Evolutionary conservation across 371 early-diverging fungal species (phyloP).

Genomic region (Sporodiniella umbellata): DNA sequence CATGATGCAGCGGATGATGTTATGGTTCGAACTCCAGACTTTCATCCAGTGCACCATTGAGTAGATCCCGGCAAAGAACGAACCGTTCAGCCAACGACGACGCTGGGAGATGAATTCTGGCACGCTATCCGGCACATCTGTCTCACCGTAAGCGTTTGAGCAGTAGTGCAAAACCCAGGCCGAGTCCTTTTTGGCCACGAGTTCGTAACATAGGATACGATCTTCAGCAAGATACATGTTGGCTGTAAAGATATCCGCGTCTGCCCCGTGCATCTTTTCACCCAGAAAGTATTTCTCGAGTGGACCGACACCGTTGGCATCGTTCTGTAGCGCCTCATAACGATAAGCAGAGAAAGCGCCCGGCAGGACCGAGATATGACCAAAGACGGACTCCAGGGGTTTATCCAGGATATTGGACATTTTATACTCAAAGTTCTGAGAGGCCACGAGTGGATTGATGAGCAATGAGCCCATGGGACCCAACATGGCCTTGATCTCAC

Average conservation of each 20-base stretch:
- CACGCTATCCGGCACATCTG: conserved; percentile 75
- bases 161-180: conserved; percentile 66
- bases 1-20: conserved; percentile 52
- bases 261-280: conserved; percentile 60
- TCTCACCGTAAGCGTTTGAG: conserved; percentile 68
- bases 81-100: conserved; percentile 86
- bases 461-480: conserved; percentile 69
- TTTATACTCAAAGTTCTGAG: conserved; percentile 85
- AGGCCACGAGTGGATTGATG: conserved; percentile 85
- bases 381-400: conserved; percentile 82
- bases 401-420: conserved; percentile 88
- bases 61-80: conserved; percentile 65
- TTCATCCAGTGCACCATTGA: conserved; percentile 49
- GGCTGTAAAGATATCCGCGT: conserved; percentile 61
- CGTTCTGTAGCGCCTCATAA: conserved; percentile 70
- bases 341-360: conserved; percentile 88
- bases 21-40: conserved; percentile 60
- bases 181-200: conserved; percentile 67
- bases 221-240: conserved; percentile 85
- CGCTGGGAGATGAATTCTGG: conserved; percentile 82
- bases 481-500: conserved; percentile 81
- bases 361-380: conserved; percentile 82
- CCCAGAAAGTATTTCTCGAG: conserved; percentile 80
- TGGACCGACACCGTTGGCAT: conserved; percentile 57
- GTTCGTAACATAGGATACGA: conserved; percentile 86